These are phyloP conservation scores for Botrytis tulipae DNA, from an alignment of 2,329 filamentous ascomycete genomes.

Conservation along the genomic window DNA sequence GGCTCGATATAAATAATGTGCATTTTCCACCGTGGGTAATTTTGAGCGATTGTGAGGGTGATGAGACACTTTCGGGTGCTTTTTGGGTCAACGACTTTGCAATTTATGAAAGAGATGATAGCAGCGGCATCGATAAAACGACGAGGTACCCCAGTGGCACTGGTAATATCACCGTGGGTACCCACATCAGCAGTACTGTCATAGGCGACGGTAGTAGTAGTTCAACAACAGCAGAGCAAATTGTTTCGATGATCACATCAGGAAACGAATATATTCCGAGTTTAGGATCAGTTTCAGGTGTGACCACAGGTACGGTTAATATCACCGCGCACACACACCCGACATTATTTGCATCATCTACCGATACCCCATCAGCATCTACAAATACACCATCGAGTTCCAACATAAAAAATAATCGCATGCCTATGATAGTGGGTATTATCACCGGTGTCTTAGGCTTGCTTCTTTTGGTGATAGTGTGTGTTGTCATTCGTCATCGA, in stretches of 20 bases:
- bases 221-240: neutral
- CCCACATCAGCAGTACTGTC: neutral
- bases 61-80: neutral
- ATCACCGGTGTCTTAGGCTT: neutral
- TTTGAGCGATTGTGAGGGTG: neutral
- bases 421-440: conserved; percentile 8
- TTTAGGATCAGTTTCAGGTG: neutral
- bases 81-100: conserved; percentile 18
- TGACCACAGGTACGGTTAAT: neutral
- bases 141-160: neutral
- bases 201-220: neutral
- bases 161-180: neutral
- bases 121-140: neutral
- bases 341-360: neutral
- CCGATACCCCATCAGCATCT: neutral
- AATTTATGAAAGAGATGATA: neutral
- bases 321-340: neutral
- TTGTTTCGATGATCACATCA: neutral
- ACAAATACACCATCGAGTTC: neutral
- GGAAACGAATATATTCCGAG: neutral
- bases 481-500: neutral
- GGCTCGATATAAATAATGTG: conserved; percentile 19
- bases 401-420: neutral
- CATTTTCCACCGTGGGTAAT: conserved; percentile 16
- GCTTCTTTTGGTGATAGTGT: neutral